Evolutionary conservation across 208 protist genomes (phyloP).

Genomic region (Wallacemonas sp.): DNA sequence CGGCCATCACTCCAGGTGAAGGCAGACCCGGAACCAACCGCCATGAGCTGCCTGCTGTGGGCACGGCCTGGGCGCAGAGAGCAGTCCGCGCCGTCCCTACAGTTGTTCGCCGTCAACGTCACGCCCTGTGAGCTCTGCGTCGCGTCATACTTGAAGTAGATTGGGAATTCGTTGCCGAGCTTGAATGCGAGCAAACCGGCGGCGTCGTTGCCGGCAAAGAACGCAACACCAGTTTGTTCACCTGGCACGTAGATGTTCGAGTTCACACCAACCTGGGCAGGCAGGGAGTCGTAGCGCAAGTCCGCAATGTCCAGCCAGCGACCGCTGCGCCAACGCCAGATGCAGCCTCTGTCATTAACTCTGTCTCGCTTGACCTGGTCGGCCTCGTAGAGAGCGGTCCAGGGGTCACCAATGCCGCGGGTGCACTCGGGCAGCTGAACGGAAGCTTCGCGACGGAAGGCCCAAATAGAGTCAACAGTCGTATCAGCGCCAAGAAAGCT

Average conservation of each 20-base stretch:
- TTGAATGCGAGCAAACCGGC: not conserved
- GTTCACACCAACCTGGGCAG: not conserved
- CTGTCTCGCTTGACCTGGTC: not conserved
- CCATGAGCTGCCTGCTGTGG: slow-evolving; percentile 23
- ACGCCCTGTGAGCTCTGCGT: not conserved
- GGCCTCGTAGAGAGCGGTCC: not conserved
- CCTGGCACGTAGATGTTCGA: not conserved
- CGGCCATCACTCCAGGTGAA: slow-evolving; percentile 36
- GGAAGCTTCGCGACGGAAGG: not conserved
- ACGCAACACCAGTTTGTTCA: too few relatives aligned
- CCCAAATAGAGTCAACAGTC: not conserved
- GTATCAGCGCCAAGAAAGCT: slow-evolving; percentile 11
- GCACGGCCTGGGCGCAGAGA: slow-evolving; percentile 21
- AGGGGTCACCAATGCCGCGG: not conserved
- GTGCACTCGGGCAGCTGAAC: not conserved
- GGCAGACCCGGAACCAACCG: slow-evolving; percentile 13
- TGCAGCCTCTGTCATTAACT: not conserved
- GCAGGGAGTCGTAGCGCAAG: not conserved
- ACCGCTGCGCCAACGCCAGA: slow-evolving; percentile 13
- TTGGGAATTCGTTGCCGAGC: slow-evolving; percentile 17
- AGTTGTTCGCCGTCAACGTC: not conserved
- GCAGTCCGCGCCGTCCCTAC: not conserved
- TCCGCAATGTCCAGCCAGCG: slow-evolving; percentile 8
- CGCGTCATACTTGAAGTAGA: slow-evolving; percentile 3
- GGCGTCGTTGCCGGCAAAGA: not conserved